These are phyloP conservation scores for Aspergillus awamori DNA, from an alignment of 2,329 filamentous ascomycete species.

Conservation along the genomic window DNA sequence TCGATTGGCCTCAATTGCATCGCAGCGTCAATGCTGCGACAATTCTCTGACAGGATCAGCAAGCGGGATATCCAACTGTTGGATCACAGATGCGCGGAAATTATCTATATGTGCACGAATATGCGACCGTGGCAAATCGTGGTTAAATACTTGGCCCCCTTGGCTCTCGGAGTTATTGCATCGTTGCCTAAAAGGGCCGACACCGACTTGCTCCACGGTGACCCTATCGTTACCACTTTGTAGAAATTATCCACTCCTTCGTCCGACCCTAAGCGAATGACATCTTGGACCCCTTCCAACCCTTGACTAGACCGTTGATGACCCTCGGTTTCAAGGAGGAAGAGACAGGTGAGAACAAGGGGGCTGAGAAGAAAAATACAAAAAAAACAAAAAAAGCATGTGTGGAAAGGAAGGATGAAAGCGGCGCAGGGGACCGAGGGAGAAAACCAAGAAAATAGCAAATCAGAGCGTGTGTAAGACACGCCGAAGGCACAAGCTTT, in stretches of 20 bases:
- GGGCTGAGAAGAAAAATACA: neutral
- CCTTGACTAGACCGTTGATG: neutral
- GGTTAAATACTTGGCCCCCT: conserved; percentile 13
- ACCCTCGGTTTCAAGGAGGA: neutral
- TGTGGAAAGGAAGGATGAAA: neutral
- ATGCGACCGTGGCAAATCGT: conserved; percentile 10
- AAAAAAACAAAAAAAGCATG: neutral
- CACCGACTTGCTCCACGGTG: neutral
- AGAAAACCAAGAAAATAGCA: neutral
- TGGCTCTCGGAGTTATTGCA: neutral
- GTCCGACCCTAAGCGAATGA: neutral
- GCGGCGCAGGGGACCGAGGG: conserved; percentile 3
- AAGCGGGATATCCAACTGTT: conserved; percentile 7
- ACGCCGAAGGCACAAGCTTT: conserved; percentile 18
- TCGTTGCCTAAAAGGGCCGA: conserved; percentile 9
- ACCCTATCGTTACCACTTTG: neutral
- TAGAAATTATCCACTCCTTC: neutral
- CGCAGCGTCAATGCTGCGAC: conserved; percentile 13
- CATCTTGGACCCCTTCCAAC: neutral
- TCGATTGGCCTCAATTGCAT: conserved; percentile 5
- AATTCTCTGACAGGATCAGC: conserved; percentile 23
- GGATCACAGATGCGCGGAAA: neutral
- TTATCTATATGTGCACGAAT: neutral
- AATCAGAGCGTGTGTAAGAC: conserved; percentile 1
- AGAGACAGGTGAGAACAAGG: neutral